A percentile compares a stretch with the other conserved stretches of the same genome.
Conservation (phyloP, 2,329 filamentous ascomycete species). For the Chaetoscypha palmicola region DNA sequence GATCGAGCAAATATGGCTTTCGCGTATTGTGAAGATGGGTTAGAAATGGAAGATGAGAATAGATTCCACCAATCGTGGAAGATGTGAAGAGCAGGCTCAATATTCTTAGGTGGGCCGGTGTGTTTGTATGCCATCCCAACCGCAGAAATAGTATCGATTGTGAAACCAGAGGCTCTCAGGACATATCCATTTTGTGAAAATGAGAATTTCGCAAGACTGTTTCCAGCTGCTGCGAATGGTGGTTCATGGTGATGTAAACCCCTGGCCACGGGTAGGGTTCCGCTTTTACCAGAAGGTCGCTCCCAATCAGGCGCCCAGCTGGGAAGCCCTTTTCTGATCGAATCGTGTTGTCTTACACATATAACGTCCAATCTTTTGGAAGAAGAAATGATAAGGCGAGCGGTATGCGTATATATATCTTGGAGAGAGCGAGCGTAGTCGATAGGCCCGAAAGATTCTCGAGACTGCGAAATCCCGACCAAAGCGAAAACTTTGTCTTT, state of each 20-base stretch:
- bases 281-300: slow-evolving; percentile 9
- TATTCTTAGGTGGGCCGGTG: slow-evolving; percentile 12
- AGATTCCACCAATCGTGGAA: slow-evolving; percentile 27
- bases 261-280: slow-evolving; percentile 9
- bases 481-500: slow-evolving; percentile 28
- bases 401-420: slow-evolving; percentile 22
- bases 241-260: slow-evolving; percentile 22
- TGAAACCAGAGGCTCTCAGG: slow-evolving; percentile 16
- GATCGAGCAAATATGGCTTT: slow-evolving; percentile 17
- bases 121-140: slow-evolving; percentile 16
- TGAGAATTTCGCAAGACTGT: slow-evolving; percentile 9
- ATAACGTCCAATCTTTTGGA: slow-evolving; percentile 23
- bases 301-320: slow-evolving; percentile 26
- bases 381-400: slow-evolving; percentile 21
- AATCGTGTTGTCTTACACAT: slow-evolving; percentile 22
- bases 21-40: slow-evolving; percentile 6
- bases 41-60: slow-evolving; percentile 8
- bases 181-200: slow-evolving; percentile 18
- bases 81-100: slow-evolving; percentile 11
- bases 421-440: slow-evolving; percentile 20
- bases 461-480: slow-evolving; percentile 22
- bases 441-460: slow-evolving; percentile 17
- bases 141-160: slow-evolving; percentile 19
- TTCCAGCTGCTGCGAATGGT: slow-evolving; percentile 18
- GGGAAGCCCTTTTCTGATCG: slow-evolving; percentile 13